Conservation (phyloP, 1,284 basidiomycete genomes). For the Ganoderma resinaceum region DNA sequence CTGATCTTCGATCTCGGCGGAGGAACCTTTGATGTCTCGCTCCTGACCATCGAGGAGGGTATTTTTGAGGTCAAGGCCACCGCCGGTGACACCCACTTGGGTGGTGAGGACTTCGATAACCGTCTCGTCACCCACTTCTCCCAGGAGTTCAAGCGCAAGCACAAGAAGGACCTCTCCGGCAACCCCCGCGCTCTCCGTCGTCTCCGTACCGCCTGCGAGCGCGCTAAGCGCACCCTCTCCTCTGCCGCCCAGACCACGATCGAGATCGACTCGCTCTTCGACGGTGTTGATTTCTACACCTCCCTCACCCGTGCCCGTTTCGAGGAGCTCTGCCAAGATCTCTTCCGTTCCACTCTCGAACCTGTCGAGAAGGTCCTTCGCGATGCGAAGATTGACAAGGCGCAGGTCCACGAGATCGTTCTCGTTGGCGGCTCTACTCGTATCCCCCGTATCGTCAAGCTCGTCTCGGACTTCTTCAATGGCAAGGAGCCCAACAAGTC, state of each 20-base stretch:
- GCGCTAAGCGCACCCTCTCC: constrained; percentile 98
- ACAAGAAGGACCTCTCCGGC: constrained; percentile 94
- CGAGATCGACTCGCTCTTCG: constrained; percentile 97
- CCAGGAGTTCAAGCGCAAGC: constrained; percentile 98
- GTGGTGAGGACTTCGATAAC: constrained; percentile 99
- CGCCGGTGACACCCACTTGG: constrained; percentile 98
- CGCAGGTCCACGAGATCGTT: constrained; percentile 95
- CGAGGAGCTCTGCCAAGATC: constrained; percentile 97
- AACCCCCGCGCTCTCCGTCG: constrained; percentile 97
- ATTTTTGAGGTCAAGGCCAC: constrained; percentile 99
- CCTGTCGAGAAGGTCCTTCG: constrained; percentile 99
- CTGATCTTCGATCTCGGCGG: constrained; percentile 98
- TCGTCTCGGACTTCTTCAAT: constrained; percentile 99
- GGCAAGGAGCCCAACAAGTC: constrained; percentile 96
- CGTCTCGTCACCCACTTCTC: constrained; percentile 98
- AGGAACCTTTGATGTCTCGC: constrained; percentile 99
- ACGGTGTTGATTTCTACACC: constrained; percentile 99
- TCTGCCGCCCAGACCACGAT: constrained; percentile 97
- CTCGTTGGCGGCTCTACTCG: constrained; percentile 98
- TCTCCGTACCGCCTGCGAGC: constrained; percentile 97
- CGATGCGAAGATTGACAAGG: constrained; percentile 98
- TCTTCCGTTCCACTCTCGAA: constrained; percentile 97
- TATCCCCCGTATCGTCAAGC: constrained; percentile 98
- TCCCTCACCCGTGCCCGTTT: constrained; percentile 98
- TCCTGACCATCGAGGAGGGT: constrained; percentile 97